Evolutionary conservation across 768 basidiomycete species (phyloP).

Genomic region (Dacryopinax primogenitus): DNA sequence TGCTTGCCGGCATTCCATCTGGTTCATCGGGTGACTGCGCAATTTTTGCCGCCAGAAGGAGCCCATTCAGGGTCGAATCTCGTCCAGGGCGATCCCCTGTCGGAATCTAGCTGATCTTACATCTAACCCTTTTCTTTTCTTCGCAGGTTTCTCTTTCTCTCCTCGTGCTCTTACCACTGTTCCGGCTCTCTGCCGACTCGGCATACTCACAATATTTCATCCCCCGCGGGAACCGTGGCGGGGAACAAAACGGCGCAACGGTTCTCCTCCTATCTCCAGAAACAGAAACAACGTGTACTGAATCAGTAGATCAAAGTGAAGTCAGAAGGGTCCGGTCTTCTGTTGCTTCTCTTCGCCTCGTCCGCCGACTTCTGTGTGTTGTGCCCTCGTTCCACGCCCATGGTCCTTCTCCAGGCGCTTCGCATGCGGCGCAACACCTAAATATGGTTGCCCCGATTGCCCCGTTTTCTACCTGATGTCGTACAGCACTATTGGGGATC

Average conservation of each 20-base stretch:
- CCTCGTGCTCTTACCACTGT: neutral
- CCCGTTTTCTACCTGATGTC: neutral
- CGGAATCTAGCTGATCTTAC: too few relatives aligned
- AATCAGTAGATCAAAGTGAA: neutral
- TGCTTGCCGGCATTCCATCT: too few relatives aligned
- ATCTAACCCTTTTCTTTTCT: too few relatives aligned
- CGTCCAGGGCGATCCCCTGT: too few relatives aligned
- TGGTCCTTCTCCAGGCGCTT: neutral
- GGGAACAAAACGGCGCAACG: neutral
- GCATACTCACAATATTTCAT: neutral
- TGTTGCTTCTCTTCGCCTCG: neutral
- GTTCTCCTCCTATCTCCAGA: constrained; percentile 5
- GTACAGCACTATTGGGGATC: neutral
- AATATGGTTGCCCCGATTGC: neutral
- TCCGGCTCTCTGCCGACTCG: neutral
- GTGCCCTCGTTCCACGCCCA: too few relatives aligned
- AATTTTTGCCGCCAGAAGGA: too few relatives aligned
- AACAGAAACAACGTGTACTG: neutral
- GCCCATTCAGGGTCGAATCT: too few relatives aligned
- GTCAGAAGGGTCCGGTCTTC: neutral
- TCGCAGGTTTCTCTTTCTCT: neutral
- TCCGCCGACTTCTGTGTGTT: too few relatives aligned
- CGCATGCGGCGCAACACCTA: neutral
- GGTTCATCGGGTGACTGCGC: too few relatives aligned
- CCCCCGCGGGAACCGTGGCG: neutral